Evolutionary conservation across 805 yeast species (phyloP).

Genomic region (Candida nitratophila): DNA sequence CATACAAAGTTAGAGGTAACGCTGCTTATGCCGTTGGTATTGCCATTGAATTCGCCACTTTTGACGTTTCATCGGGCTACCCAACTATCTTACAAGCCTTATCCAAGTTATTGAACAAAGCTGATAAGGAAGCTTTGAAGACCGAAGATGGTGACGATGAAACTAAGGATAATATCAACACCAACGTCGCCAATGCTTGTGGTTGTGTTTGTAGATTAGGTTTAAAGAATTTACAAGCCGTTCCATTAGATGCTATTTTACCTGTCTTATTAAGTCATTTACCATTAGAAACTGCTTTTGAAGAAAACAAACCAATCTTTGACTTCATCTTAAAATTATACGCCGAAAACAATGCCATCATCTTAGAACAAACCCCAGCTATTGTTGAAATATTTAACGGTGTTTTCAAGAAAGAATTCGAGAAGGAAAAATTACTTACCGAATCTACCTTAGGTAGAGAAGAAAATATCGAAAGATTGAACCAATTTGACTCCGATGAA

Average conservation of each 20-base stretch:
- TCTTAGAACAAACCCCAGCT: slow-evolving; percentile 49
- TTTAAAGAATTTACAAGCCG: slow-evolving; percentile 57
- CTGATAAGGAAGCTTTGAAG: slow-evolving; percentile 59
- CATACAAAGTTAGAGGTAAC: slow-evolving; percentile 85
- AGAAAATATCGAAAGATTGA: slow-evolving; percentile 66
- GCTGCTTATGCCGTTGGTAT: slow-evolving; percentile 96
- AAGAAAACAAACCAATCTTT: slow-evolving; percentile 89
- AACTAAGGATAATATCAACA: slow-evolving; percentile 67
- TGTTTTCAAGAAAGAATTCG: slow-evolving; percentile 70
- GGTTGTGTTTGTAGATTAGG: slow-evolving; percentile 96
- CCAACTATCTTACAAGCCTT: slow-evolving; percentile 60
- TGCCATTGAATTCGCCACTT: slow-evolving; percentile 43
- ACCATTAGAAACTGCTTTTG: slow-evolving; percentile 83
- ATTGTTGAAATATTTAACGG: slow-evolving; percentile 61
- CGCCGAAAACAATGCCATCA: slow-evolving; percentile 50
- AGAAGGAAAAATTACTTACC: slow-evolving; percentile 57
- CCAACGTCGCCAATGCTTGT: slow-evolving; percentile 89
- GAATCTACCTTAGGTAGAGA: slow-evolving; percentile 84
- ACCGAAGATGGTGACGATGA: slow-evolving; percentile 68
- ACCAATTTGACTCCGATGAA: slow-evolving; percentile 71
- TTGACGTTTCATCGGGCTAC: slow-evolving; percentile 56
- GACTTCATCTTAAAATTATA: slow-evolving; percentile 68
- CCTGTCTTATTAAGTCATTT: slow-evolving; percentile 71
- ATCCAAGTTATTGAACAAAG: slow-evolving; percentile 69
- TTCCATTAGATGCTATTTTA: slow-evolving; percentile 72